Base-by-base conservation (phyloP, 2,329 filamentous ascomycete species). In the Harringtonia aguacate region DNA sequence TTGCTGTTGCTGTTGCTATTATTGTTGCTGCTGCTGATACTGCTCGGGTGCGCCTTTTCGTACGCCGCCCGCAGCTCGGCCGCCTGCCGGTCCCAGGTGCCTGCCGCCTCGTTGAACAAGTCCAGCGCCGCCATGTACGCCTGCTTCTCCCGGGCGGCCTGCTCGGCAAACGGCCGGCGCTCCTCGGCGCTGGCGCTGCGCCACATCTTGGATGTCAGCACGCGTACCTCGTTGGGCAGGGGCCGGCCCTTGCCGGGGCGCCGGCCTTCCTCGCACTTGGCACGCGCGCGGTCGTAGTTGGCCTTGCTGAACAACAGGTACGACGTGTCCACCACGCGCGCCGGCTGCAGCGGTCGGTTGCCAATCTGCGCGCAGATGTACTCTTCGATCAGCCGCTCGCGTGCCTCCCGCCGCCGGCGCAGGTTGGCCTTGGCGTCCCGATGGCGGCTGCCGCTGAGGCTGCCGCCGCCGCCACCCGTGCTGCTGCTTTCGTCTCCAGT, bases 161-260 rank as follows among this genome's bases (percentile, higher is more conserved):
- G 73, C 24, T 87, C 81, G 39, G 89, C 74, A 56, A 85, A 97
- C 1, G 88, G 89, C 57, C 75, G 73, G 56, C 83, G 86, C 53
- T 79, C 74, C 36, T 84, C 84, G 7, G 78, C 70, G 2, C 72
- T 64, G 0, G 85, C 79, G 40, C 85, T 83, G 53, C 84, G 86
- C 92, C 92, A 98, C 81, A 92, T 89, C 57, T 84, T 82, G 24
- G 89, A 89, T 10, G 92, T 77, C 59, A 88, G 86, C 41, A 81
- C 77, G 29, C 92, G 84, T 45, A 97, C 84, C 56, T 94, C 86
- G 55, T 87, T 94, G 8, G 82, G 79, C 36, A 76, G 71, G 1
- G 79, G 67, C 52, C 82, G 81, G 12, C 77, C 76, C 41, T 79
- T 81, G 28, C 77, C 72, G 4, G 74, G 68, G 44, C 74, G 72